Conservation (phyloP, 352 stramenopile species). For the Phytophthora chlamydospora region DNA sequence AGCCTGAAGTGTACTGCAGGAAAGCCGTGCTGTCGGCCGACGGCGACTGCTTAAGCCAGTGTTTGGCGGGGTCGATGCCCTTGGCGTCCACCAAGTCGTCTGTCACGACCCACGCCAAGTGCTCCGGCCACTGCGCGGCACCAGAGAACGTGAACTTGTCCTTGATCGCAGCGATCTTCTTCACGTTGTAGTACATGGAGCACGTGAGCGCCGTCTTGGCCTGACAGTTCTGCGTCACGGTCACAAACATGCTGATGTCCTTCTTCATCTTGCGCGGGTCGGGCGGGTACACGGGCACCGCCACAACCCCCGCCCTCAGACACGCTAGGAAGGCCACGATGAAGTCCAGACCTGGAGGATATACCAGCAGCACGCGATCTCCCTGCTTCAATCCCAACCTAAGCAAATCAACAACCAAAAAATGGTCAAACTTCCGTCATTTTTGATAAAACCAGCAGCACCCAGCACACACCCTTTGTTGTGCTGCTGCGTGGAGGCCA, state of each 20-base stretch:
- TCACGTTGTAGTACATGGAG: constrained; percentile 93
- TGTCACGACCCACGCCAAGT: constrained; percentile 89
- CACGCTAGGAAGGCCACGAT: constrained; percentile 98
- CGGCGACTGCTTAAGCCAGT: constrained; percentile 53
- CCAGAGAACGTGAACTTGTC: constrained; percentile 80
- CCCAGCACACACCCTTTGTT: constrained; percentile 60
- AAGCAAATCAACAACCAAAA: constrained; percentile 12
- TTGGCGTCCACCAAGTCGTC: constrained; percentile 70
- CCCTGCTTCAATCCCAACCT: constrained; percentile 70
- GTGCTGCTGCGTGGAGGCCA: constrained; percentile 55
- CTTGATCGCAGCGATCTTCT: constrained; percentile 91
- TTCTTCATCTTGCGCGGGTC: constrained; percentile 96
- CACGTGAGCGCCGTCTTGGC: constrained; percentile 94
- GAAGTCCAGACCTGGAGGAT: constrained; percentile 97
- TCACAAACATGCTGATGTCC: constrained; percentile 95
- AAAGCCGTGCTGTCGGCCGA: constrained; percentile 90
- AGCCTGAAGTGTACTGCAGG: constrained; percentile 99
- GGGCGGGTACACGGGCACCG: constrained; percentile 91
- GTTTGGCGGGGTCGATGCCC: constrained; percentile 44
- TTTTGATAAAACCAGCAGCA: constrained; percentile 2
- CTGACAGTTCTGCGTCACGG: constrained; percentile 92
- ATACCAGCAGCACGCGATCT: constrained; percentile 95
- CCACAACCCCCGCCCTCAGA: constrained; percentile 92
- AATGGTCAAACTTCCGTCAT: background rate
- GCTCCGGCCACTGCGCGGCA: constrained; percentile 82